A percentile compares a stretch with the other conserved stretches of the same genome.
Evolutionary conservation across 495 filamentous ascomycete genomes (phyloP).

Genomic region (Penicillium maclennaniae): DNA sequence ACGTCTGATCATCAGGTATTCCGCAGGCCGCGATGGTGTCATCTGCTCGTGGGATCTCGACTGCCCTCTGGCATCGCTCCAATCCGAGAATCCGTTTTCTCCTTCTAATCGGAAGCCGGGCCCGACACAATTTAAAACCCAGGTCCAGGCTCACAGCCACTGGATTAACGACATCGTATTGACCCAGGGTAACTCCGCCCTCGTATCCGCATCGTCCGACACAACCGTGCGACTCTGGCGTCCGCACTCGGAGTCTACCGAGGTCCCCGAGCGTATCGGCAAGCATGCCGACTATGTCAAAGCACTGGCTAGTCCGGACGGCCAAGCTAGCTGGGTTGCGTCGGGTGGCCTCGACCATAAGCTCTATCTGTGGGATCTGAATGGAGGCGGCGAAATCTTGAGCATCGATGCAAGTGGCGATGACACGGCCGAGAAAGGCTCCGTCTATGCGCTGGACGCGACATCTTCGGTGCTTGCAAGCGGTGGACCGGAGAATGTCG

Average conservation of each 20-base stretch:
- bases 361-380: conserved; percentile 89
- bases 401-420: conserved; percentile 79
- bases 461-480: conserved; percentile 77
- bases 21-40: conserved; percentile 90
- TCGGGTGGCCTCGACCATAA: conserved; percentile 95
- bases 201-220: conserved; percentile 94
- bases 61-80: conserved; percentile 37
- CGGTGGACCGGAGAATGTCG: conserved; percentile 90
- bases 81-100: conserved; percentile 33
- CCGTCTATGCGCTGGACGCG: conserved; percentile 83
- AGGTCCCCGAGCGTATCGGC: conserved; percentile 76
- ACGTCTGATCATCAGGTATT: conserved; percentile 61
- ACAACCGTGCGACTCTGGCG: conserved; percentile 93
- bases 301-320: conserved; percentile 74
- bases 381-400: conserved; percentile 76
- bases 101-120: conserved; percentile 23
- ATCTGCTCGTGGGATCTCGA: conserved; percentile 94
- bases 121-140: conserved; percentile 70
- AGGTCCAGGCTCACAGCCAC: conserved; percentile 96
- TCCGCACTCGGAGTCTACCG: conserved; percentile 65
- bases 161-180: conserved; percentile 98
- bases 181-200: conserved; percentile 71
- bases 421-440: conserved; percentile 83
- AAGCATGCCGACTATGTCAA: conserved; percentile 96
- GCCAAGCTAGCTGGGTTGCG: conserved; percentile 79